Evolutionary conservation across 2,329 filamentous ascomycete species (phyloP), one percentile per base, ranked within the genome.

Genomic region (Fusarium equiseti): DNA sequence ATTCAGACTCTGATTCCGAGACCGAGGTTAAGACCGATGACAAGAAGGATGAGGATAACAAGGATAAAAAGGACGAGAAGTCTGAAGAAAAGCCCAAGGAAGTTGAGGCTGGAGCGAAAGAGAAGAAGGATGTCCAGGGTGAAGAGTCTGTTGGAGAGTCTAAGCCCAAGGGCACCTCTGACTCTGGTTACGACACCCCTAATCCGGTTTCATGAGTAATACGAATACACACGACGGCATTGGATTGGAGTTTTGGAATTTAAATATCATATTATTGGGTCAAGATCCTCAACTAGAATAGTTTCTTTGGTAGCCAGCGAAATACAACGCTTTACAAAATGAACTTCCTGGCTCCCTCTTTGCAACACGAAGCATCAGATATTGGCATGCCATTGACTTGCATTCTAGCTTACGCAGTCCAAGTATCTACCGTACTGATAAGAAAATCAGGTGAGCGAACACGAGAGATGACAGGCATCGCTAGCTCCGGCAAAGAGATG

Each of bases 181-280:
- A 79, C 63, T 79, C 78, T 29, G 78, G 78, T 42, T 79, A 79
- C 58, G 77, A 79, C 46, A 79, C 77, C 27, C 74, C 74, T 22
- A 75, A 76, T 44, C 45, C 50, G 13, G 53, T 48, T 50, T 67
- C 43, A 45, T 76, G 64, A 73, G 40, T 22, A 44, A 62, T 42
- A 38, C 53, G 59, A 48, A 45, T 57, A 44, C 67, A 62, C 38
- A 54, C 27, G 32, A 56, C 43, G 53, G 60, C 72, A 68, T 62
- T 71, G 29, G 45, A 27, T 56, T 60, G 38, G 45, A 49, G 63
- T 46, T 56, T 26, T n/a, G 43, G 49, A 8, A 35, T 31, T 50
- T 62, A 49, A n/a, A 24, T 53, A 16, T 26, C 13, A 53, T 31
- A n/a, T 32, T 8, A 38, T 48, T 31, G 16, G 18, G 24, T 35